Evolutionary conservation across 2,329 filamentous ascomycete species (phyloP).

Genomic region (Anthostomella pinea): DNA sequence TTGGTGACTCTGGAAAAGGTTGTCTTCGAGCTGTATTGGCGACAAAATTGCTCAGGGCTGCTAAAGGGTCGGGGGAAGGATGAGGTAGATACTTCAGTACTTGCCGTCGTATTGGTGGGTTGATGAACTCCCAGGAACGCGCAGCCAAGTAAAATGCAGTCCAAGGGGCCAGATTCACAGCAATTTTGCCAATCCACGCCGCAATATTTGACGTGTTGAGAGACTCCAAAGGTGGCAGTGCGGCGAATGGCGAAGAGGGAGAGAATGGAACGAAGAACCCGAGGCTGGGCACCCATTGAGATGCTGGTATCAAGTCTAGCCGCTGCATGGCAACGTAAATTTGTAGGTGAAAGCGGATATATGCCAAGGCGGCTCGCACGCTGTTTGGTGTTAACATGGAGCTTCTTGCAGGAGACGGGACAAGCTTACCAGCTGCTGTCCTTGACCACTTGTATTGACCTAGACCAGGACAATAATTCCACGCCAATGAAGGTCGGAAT

Average conservation of each 20-base stretch:
- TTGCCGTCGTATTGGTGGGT: conserved; percentile 35
- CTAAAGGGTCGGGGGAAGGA: conserved; percentile 17
- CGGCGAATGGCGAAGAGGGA: conserved; percentile 45
- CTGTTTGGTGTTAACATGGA: conserved; percentile 20
- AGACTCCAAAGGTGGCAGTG: conserved; percentile 41
- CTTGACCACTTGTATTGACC: conserved; percentile 15
- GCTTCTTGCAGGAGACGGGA: conserved; percentile 9
- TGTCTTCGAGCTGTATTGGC: conserved; percentile 15
- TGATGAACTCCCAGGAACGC: conserved; percentile 36
- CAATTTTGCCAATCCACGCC: conserved; percentile 42
- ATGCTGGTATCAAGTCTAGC: conserved; percentile 44
- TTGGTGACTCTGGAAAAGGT: conserved; percentile 29
- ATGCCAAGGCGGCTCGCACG: conserved; percentile 28
- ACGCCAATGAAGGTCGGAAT: conserved; percentile 38
- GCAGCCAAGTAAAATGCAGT: conserved; percentile 44
- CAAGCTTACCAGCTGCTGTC: conserved; percentile 26
- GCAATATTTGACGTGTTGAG: conserved; percentile 38
- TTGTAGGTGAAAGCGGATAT: conserved; percentile 49
- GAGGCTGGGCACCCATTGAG: conserved; percentile 41
- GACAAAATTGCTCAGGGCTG: conserved; percentile 8
- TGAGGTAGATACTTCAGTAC: conserved; percentile 40
- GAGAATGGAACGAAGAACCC: conserved; percentile 56
- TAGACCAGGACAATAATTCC: conserved; percentile 29
- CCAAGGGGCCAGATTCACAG: conserved; percentile 46
- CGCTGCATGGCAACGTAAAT: conserved; percentile 53